Evolutionary conservation across 2,329 filamentous ascomycete species (phyloP), one percentile per base, ranked within the genome.

Genomic region (Ophiosphaerella herpotricha): DNA sequence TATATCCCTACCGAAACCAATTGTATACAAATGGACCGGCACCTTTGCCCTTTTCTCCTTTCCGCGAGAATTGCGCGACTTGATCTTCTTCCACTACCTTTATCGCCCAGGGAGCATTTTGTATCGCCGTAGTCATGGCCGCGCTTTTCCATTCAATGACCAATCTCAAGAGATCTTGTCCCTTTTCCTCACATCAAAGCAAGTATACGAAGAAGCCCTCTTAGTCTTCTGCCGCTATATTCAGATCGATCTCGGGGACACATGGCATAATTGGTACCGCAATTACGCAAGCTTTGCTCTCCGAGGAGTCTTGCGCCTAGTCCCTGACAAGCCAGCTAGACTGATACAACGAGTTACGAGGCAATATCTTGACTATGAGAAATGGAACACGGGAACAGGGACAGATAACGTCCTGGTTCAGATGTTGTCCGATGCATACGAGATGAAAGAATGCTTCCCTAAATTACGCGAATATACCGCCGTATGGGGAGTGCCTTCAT

Each of bases 41-140:
- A 3, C 39, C 14, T 60, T 67, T 39, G 18, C 32, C n/a, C 38
- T 64, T 32, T 48, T 62, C 36, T 16, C 43, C 18, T 48, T 62
- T 26, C 61, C 63, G 2, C 60, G 57, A 14, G 63, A 67, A 36
- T 44, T 67, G 2, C 52, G 61, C 13, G 62, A 67, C 39, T 39
- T 24, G 7, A 63, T 66, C 14, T 63, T 64, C 35, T 54, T 45
- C 26, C 41, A 58, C 39, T 36, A 43, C 21, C 35, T 65, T 36
- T 48, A 58, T 29, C 47, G 52, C 18, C 52, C 55, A 11, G 32
- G 44, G 24, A 34, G 39, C 12, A 18, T 55, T 33, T 12, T 52
- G 31, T 58, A 54, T 34, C 43, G 36, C 9, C 37, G 48, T 26
- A 26, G 35, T 8, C 32, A 23, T 14, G 7, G 6, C 9, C 29